Percentiles rank a stretch among this genome's conserved stretches.
Evolutionary conservation across 2,329 filamentous ascomycete species (phyloP).

Genomic region (Fusarium concolor): DNA sequence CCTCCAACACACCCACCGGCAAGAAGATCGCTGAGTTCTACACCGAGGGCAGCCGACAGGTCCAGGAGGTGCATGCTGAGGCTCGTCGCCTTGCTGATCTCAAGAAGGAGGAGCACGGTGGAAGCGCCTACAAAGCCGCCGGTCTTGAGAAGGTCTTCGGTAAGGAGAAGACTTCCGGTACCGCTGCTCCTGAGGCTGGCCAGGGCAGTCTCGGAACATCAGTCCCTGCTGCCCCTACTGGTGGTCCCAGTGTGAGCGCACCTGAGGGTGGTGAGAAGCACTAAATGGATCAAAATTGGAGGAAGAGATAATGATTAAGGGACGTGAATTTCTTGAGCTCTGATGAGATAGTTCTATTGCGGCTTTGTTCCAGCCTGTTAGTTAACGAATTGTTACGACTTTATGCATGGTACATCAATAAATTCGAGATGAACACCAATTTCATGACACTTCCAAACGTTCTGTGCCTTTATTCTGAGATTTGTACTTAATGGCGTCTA

Average conservation of each 20-base stretch:
- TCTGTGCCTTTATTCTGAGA: too few species aligned
- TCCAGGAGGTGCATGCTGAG: slow-evolving; percentile 93
- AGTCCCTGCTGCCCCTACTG: slow-evolving; percentile 36
- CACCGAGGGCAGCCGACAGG: slow-evolving; percentile 84
- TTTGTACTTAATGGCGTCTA: too few species aligned
- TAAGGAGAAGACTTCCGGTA: slow-evolving; percentile 57
- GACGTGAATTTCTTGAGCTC: slow-evolving; percentile 7
- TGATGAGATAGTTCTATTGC: slow-evolving; percentile 10
- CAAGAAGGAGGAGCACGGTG: slow-evolving; percentile 76
- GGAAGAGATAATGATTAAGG: slow-evolving; percentile 8
- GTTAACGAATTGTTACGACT: slow-evolving; percentile 42
- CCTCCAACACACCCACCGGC: slow-evolving; percentile 85
- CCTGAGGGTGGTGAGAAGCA: slow-evolving; percentile 44
- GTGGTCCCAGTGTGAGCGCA: slow-evolving; percentile 40
- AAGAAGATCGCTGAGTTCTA: slow-evolving; percentile 92
- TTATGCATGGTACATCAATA: slow-evolving; percentile 36
- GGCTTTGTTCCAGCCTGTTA: slow-evolving; percentile 17
- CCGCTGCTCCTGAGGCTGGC: slow-evolving; percentile 33
- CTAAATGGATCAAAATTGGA: slow-evolving; percentile 5
- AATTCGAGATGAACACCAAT: slow-evolving; percentile 24
- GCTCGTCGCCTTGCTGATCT: slow-evolving; percentile 88
- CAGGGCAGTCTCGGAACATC: slow-evolving; percentile 34
- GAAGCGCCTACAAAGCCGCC: slow-evolving; percentile 68
- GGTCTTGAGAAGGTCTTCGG: slow-evolving; percentile 69
- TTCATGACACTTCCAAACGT: not conserved